Percentiles rank a stretch among this genome's conserved stretches.
Evolutionary conservation across 441 rosid species (phyloP).

Genomic region (Erysimum cheiri): DNA sequence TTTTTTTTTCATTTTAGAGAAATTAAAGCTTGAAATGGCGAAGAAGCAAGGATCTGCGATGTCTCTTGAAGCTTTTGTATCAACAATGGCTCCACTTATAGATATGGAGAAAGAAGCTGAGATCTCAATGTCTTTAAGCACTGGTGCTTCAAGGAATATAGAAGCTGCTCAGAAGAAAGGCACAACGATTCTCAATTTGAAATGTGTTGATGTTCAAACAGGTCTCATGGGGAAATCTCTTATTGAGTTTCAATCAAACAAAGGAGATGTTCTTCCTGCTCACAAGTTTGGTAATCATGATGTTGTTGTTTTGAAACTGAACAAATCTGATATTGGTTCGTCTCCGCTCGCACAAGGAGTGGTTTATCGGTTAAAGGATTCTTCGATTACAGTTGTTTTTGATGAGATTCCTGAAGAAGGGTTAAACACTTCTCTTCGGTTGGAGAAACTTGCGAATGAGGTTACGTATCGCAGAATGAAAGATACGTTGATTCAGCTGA

Average conservation of each 20-base stretch:
- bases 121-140: slow-evolving; percentile 81
- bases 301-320: slow-evolving; percentile 85
- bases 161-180: slow-evolving; percentile 86
- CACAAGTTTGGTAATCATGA: slow-evolving; percentile 97
- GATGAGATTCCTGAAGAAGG: slow-evolving; percentile 96
- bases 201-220: slow-evolving; percentile 89
- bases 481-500: slow-evolving; percentile 82
- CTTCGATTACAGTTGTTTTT: slow-evolving; percentile 87
- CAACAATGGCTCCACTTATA: slow-evolving; percentile 74
- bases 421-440: slow-evolving; percentile 69
- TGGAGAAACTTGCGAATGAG: slow-evolving; percentile 97
- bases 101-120: slow-evolving; percentile 96
- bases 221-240: slow-evolving; percentile 95
- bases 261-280: slow-evolving; percentile 96
- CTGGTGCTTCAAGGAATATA: slow-evolving; percentile 76
- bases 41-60: slow-evolving; percentile 55
- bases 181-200: slow-evolving; percentile 82
- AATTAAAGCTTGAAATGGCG: slow-evolving; percentile 40
- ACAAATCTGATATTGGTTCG: slow-evolving; percentile 83
- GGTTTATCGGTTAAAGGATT: slow-evolving; percentile 87
- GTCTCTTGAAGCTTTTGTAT: slow-evolving; percentile 79
- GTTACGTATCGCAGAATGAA: slow-evolving; percentile 96
- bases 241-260: slow-evolving; percentile 86
- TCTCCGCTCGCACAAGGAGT: slow-evolving; percentile 97
- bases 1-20: slow-evolving; percentile 5